phyloP scores from a whole-genome alignment of 164 flowering plant genomes.

The Magnolia changhungtana region DNA sequence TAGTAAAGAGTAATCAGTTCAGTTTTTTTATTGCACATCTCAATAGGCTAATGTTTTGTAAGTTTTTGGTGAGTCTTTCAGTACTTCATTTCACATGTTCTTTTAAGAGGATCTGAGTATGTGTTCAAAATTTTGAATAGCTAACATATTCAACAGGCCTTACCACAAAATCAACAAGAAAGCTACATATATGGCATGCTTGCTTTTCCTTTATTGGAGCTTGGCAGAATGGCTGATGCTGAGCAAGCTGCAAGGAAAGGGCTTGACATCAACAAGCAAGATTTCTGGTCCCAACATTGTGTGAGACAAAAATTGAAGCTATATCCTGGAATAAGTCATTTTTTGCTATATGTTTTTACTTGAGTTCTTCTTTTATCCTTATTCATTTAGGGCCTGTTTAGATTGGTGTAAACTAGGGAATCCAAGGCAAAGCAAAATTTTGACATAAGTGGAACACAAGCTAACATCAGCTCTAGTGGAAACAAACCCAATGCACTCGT shows the following conservation, averaged over 20 bases:
- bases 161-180: constrained; percentile 55
- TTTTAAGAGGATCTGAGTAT: neutral
- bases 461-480: too few species aligned
- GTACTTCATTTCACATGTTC: neutral
- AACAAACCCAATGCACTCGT: too few species aligned
- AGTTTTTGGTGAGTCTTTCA: neutral
- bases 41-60: neutral
- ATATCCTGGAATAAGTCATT: neutral
- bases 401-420: neutral
- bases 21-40: neutral
- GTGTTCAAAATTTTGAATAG: neutral
- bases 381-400: neutral
- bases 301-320: constrained; percentile 41
- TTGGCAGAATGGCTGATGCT: constrained; percentile 71
- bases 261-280: constrained; percentile 62
- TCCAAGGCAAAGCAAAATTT: too few species aligned
- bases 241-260: constrained; percentile 78
- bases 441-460: too few species aligned
- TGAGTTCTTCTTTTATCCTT: neutral
- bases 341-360: neutral
- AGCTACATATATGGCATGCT: constrained; percentile 80
- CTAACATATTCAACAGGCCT: constrained; percentile 41
- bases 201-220: constrained; percentile 85
- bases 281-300: constrained; percentile 83
- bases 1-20: neutral